Base-by-base conservation (phyloP, 176 grass and related monocot species). In the Avena insularis region DNA sequence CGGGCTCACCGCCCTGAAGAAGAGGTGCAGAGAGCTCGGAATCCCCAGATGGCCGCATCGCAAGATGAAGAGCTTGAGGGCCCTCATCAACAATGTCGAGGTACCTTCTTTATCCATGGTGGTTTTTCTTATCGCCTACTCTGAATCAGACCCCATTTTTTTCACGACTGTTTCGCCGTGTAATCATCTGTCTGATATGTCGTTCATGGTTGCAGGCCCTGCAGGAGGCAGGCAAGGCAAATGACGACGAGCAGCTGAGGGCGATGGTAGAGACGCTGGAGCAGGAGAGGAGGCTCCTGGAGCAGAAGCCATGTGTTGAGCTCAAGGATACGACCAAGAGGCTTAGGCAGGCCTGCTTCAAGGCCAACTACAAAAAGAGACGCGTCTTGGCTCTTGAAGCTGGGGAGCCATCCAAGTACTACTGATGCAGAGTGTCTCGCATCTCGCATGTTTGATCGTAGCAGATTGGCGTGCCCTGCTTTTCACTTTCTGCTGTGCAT, bases 311-410 rank as follows among this genome's bases (percentile, higher is more conserved):
- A 12, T 78, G 68, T 25, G 88, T 87, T 45, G 73, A 93, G 56
- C 80, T 95, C 15, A 87, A 90, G 19, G 91, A 91, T 68, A 93
- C 88, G 82, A 93, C 93, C 0, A 95, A 91, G 91, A 95, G 83
- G 84, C 84, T 95, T 40, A 71, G 91, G 65, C 91, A 95, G 81
- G 91, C 91, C 20, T 95, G 89, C 84, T 95, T 93, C 88, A 95
- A 95, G 82, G 89, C 84, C 25, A 91, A 77, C 31, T 95, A 91
- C 93, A 95, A 91, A 77, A 95, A 78, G 84, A 93, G 86, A 54
- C 79, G 91, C 4, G 86, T 88, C 58, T 63, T 90, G 83, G 79
- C 66, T 53, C 49, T 83, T 33, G 78, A 62, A 84, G 69, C 48
- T 45, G 81, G 47, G 20, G 59, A 91, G 27, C 14, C 81, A 46